Percentiles rank a stretch among this genome's conserved stretches.
phyloP scores from a whole-genome alignment of 306 rosid genomes.

The Cucurbita maxima region DNA sequence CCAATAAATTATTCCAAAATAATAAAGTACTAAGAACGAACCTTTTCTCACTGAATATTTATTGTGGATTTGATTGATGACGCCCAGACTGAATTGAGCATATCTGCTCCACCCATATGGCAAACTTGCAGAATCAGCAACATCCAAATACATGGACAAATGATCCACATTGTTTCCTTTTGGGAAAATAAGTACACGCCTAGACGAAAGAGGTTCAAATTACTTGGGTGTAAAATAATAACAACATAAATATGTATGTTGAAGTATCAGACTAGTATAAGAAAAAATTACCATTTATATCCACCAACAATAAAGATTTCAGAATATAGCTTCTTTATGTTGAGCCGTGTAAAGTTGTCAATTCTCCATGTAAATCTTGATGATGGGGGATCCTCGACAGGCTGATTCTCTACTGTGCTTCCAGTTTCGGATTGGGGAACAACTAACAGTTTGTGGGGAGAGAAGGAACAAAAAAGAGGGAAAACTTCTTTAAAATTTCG shows the following conservation, averaged over 20 bases:
- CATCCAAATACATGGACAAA: slow-evolving; percentile 82
- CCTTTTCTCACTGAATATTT: slow-evolving; percentile 73
- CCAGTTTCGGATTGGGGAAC: slow-evolving; percentile 58
- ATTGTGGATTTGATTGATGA: slow-evolving; percentile 48
- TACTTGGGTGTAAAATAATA: not conserved
- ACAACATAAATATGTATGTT: not conserved
- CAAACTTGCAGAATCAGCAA: slow-evolving; percentile 61
- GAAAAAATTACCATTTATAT: slow-evolving; percentile 56
- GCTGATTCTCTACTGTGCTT: slow-evolving; percentile 53
- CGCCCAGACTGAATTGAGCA: slow-evolving; percentile 76
- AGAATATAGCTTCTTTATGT: slow-evolving; percentile 59
- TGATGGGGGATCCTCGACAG: slow-evolving; percentile 65
- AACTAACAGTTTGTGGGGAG: slow-evolving; percentile 23
- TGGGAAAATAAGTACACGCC: slow-evolving; percentile 88
- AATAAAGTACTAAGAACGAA: slow-evolving; percentile 7
- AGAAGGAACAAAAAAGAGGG: not conserved
- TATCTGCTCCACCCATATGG: slow-evolving; percentile 90
- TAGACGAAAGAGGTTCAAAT: slow-evolving; percentile 1
- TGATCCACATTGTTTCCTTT: slow-evolving; percentile 85
- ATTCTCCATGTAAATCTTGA: slow-evolving; percentile 74
- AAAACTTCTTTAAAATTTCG: not conserved
- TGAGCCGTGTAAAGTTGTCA: slow-evolving; percentile 58
- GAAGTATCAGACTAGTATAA: not conserved
- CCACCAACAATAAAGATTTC: slow-evolving; percentile 63
- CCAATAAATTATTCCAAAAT: not conserved